Percentiles rank a stretch among this genome's conserved stretches.
phyloP scores from a whole-genome alignment of 768 basidiomycete genomes.

The Hericium alpestre region DNA sequence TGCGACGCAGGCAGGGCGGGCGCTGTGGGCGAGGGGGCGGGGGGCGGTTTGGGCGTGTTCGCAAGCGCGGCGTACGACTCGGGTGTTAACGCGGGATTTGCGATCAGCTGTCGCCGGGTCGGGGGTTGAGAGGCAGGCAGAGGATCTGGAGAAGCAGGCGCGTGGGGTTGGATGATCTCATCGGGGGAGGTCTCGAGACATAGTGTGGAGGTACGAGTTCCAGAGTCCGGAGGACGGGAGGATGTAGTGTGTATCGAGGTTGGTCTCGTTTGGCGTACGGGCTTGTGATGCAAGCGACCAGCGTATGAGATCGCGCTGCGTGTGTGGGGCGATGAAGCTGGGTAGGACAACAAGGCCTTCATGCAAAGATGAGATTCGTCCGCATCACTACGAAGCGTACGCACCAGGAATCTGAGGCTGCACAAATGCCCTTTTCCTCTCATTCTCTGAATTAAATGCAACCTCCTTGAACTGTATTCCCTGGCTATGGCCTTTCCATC shows the following conservation, averaged over 20 bases:
- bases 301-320: constrained; percentile 58
- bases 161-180: constrained; percentile 34
- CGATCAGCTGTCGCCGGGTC: constrained; percentile 58
- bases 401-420: constrained; percentile 52
- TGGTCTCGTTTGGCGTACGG: constrained; percentile 73
- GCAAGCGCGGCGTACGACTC: constrained; percentile 44
- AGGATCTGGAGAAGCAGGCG: constrained; percentile 15
- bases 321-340: constrained; percentile 45
- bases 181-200: constrained; percentile 13
- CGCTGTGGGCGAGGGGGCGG: constrained; percentile 54
- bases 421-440: constrained; percentile 27
- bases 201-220: constrained; percentile 41
- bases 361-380: background rate
- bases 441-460: constrained; percentile 21
- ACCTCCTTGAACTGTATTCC: constrained; percentile 33
- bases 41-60: constrained; percentile 46
- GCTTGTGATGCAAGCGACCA: constrained; percentile 76
- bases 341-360: constrained; percentile 83
- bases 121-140: constrained; percentile 19
- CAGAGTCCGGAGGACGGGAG: constrained; percentile 73
- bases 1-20: constrained; percentile 38
- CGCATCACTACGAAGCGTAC: constrained; percentile 7
- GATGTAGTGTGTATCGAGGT: constrained; percentile 77
- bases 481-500: constrained; percentile 33
- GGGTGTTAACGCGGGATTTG: constrained; percentile 59